Evolutionary conservation across 345 rosid species (phyloP).

Genomic region (Hypericum androsaemum): DNA sequence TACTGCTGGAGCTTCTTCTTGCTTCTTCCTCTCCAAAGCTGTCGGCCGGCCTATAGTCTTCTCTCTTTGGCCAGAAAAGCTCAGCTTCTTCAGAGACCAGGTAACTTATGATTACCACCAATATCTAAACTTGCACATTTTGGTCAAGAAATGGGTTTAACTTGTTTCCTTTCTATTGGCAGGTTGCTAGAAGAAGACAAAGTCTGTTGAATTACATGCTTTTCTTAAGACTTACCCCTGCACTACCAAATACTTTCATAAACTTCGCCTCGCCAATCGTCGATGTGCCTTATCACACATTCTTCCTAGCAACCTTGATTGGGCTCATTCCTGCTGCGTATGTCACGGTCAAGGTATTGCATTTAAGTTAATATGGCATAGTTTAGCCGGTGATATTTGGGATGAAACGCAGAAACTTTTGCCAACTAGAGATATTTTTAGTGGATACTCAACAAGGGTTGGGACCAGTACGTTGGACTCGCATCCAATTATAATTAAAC

Average conservation of each 20-base stretch:
- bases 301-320: conserved; percentile 66
- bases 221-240: conserved; percentile 83
- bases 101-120: conserved; percentile 21
- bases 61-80: conserved; percentile 85
- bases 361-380: background rate
- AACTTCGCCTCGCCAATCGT: conserved; percentile 93
- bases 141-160: conserved; percentile 4
- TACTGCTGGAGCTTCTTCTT: conserved; percentile 96
- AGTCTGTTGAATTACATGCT: conserved; percentile 75
- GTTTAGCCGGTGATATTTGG: background rate
- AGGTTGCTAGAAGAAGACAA: conserved; percentile 73
- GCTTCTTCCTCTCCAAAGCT: conserved; percentile 72
- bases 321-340: conserved; percentile 91
- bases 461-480: no score
- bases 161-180: conserved; percentile 14
- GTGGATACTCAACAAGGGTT: no score
- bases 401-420: background rate
- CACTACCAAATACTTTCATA: conserved; percentile 83
- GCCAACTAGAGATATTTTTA: no score
- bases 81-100: conserved; percentile 84
- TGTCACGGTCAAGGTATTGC: conserved; percentile 74
- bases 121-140: background rate
- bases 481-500: background rate
- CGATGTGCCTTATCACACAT: conserved; percentile 78
- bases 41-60: conserved; percentile 76